Percentiles rank a stretch among this genome's conserved stretches.
Evolutionary conservation across 2,329 filamentous ascomycete genomes (phyloP).

Genomic region (Pseudogymnoascus sp.): DNA sequence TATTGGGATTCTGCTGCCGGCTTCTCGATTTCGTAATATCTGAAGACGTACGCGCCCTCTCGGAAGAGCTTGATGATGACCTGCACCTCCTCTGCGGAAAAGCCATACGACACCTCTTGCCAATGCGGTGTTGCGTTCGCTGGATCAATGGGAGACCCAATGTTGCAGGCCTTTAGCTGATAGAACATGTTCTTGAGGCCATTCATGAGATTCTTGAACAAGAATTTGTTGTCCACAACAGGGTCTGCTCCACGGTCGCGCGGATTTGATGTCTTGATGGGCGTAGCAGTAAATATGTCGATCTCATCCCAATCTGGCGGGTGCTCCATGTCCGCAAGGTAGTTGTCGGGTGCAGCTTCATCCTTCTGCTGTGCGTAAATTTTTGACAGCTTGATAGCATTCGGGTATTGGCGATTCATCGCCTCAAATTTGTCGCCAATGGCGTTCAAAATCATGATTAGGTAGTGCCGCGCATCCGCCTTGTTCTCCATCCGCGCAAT

Average conservation of each 20-base stretch:
- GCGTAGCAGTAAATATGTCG: conserved; percentile 92
- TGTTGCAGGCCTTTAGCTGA: conserved; percentile 85
- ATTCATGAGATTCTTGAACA: conserved; percentile 94
- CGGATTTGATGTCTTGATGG: conserved; percentile 90
- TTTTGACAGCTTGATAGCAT: conserved; percentile 87
- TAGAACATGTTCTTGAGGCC: conserved; percentile 96
- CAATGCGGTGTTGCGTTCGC: conserved; percentile 80
- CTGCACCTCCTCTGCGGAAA: conserved; percentile 92
- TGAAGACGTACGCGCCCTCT: conserved; percentile 91
- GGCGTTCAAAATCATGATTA: conserved; percentile 95
- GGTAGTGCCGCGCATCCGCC: conserved; percentile 84
- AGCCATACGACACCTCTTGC: conserved; percentile 92
- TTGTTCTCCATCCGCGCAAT: conserved; percentile 93
- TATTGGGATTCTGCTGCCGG: conserved; percentile 64
- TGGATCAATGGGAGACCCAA: conserved; percentile 62
- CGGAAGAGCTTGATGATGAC: conserved; percentile 96
- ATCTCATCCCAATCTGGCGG: conserved; percentile 95
- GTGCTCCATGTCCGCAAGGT: conserved; percentile 72
- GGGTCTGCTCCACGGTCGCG: conserved; percentile 84
- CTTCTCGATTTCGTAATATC: conserved; percentile 91
- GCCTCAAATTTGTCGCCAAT: conserved; percentile 97
- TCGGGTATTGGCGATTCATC: conserved; percentile 94
- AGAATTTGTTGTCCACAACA: conserved; percentile 92
- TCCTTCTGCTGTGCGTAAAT: conserved; percentile 59
- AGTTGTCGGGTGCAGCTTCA: conserved; percentile 65